Conservation (phyloP, 106 monocot genomes). For the Dendrobium huoshanense region DNA sequence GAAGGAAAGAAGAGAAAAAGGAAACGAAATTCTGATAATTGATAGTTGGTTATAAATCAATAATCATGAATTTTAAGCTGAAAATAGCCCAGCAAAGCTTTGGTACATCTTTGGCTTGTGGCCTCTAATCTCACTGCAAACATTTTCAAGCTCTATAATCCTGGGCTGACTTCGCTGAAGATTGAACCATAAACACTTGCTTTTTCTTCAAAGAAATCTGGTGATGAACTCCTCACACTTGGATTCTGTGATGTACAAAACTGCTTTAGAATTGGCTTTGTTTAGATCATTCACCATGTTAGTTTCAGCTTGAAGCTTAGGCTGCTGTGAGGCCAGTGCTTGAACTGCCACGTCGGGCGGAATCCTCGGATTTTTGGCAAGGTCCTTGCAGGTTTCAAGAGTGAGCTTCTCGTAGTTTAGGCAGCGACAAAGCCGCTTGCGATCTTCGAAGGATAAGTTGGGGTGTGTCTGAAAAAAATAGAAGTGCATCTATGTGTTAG, state of each 20-base stretch:
- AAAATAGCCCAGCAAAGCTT: constrained; percentile 46
- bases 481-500: neutral
- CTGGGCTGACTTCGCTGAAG: constrained; percentile 69
- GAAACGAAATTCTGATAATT: too few species aligned
- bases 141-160: constrained; percentile 73
- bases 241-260: neutral
- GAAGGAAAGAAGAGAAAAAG: too few species aligned
- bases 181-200: constrained; percentile 45
- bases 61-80: neutral
- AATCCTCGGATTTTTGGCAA: constrained; percentile 79
- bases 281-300: neutral
- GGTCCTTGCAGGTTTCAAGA: constrained; percentile 70
- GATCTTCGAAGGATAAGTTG: constrained; percentile 45
- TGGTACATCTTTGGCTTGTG: constrained; percentile 74
- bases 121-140: constrained; percentile 68
- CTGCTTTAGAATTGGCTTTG: neutral
- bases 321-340: constrained; percentile 59
- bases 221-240: neutral
- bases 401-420: constrained; percentile 90
- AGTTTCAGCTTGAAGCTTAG: constrained; percentile 19
- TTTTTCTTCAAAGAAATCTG: constrained; percentile 20
- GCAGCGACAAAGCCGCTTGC: constrained; percentile 64
- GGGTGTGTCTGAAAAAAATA: constrained; percentile 55
- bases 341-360: constrained; percentile 75
- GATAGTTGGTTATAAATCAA: neutral